Evolutionary conservation across 139 green algal species (phyloP).

Genomic region (Chlorella sorokiniana): DNA sequence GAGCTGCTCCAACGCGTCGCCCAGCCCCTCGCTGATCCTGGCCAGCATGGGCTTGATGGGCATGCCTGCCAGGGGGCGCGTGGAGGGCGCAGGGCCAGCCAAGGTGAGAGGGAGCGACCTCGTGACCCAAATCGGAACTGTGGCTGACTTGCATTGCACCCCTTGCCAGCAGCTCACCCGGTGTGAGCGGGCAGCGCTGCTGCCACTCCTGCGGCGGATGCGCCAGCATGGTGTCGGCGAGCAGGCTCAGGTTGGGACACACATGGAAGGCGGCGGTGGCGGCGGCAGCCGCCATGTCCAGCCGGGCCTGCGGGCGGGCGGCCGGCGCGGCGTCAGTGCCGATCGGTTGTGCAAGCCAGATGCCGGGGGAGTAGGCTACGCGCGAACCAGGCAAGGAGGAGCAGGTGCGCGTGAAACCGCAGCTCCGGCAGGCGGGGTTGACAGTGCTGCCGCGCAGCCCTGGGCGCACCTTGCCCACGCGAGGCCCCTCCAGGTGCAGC

Average conservation of each 20-base stretch:
- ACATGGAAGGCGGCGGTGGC: constrained; percentile 77
- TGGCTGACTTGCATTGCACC: neutral
- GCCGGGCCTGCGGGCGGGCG: constrained; percentile 40
- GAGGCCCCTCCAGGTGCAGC: constrained; percentile 50
- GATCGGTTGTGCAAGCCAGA: no score
- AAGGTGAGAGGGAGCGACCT: neutral
- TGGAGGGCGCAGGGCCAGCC: neutral
- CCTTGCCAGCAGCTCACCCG: constrained; percentile 29
- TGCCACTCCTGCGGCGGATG: constrained; percentile 58
- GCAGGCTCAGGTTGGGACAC: constrained; percentile 74
- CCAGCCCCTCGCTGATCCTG: constrained; percentile 62
- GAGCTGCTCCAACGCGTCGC: constrained; percentile 66
- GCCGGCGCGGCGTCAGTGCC: neutral
- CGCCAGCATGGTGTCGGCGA: constrained; percentile 72
- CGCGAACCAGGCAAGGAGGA: neutral
- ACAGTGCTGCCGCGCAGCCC: neutral
- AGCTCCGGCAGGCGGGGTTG: neutral
- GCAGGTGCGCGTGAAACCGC: neutral
- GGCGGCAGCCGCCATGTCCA: constrained; percentile 64
- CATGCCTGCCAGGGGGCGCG: constrained; percentile 52
- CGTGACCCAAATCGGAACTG: neutral
- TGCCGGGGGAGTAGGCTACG: neutral
- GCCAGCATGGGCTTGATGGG: constrained; percentile 95
- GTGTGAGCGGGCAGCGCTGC: constrained; percentile 56
- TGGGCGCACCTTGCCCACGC: neutral